These are phyloP conservation scores for Colletotrichum tropicicola DNA, from an alignment of 2,329 filamentous ascomycete genomes.

Conservation along the genomic window DNA sequence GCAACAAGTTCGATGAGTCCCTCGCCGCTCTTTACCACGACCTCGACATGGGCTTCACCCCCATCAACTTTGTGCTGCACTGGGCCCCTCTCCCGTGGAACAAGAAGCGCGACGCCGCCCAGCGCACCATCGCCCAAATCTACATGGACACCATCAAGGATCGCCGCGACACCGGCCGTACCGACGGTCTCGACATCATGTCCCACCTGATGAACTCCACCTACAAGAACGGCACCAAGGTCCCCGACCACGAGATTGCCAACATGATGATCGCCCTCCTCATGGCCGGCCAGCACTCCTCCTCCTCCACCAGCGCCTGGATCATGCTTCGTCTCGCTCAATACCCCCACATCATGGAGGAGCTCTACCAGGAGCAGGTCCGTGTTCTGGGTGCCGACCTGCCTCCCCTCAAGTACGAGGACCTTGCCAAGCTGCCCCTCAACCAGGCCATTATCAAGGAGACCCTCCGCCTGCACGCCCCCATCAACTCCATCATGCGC, in stretches of 20 bases:
- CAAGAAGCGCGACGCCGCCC: constrained; percentile 80
- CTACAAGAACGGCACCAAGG: constrained; percentile 82
- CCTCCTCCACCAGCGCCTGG: constrained; percentile 85
- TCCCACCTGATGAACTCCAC: constrained; percentile 87
- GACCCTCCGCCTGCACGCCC: constrained; percentile 88
- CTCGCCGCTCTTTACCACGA: constrained; percentile 88
- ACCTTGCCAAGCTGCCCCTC: constrained; percentile 80
- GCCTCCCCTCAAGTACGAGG: constrained; percentile 79
- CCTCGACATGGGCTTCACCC: constrained; percentile 88
- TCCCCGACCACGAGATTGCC: constrained; percentile 87
- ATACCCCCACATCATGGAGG: constrained; percentile 79
- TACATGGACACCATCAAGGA: constrained; percentile 85
- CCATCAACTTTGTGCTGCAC: constrained; percentile 89
- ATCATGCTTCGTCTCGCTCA: constrained; percentile 84
- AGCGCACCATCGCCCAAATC: constrained; percentile 80
- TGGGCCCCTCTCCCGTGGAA: constrained; percentile 93
- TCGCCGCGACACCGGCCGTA: constrained; percentile 63
- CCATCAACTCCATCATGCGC: constrained; percentile 95
- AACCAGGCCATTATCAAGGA: constrained; percentile 90
- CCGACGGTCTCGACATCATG: constrained; percentile 79
- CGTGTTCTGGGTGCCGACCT: constrained; percentile 77
- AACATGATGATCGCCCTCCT: constrained; percentile 95
- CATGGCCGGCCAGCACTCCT: constrained; percentile 92
- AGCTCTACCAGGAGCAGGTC: constrained; percentile 85
- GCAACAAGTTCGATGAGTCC: constrained; percentile 79